Evolutionary conservation across 306 rosid genomes (phyloP).

Genomic region (Pyrus pyrifolia): DNA sequence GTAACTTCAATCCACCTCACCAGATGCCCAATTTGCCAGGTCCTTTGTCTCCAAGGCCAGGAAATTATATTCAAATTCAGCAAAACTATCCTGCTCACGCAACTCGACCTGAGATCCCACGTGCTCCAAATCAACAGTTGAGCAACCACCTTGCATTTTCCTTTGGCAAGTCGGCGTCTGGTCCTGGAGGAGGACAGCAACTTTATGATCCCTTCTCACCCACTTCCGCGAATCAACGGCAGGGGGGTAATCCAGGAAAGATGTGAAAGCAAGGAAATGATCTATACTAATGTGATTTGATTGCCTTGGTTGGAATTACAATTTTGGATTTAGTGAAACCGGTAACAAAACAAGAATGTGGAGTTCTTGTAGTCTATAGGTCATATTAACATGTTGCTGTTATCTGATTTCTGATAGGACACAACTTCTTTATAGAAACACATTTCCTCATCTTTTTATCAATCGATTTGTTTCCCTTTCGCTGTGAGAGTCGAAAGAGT

Average conservation of each 20-base stretch:
- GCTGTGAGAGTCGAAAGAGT: too few relatives aligned
- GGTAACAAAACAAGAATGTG: neutral
- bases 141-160: slow-evolving; percentile 32
- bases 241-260: slow-evolving; percentile 32
- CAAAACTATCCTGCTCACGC: slow-evolving; percentile 39
- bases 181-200: slow-evolving; percentile 67
- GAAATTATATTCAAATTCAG: slow-evolving; percentile 35
- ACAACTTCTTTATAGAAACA: neutral
- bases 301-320: neutral
- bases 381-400: neutral
- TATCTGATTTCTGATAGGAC: neutral
- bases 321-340: neutral
- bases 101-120: slow-evolving; percentile 30
- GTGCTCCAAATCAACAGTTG: slow-evolving; percentile 40
- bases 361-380: neutral
- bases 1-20: slow-evolving; percentile 50
- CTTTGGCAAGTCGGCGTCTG: slow-evolving; percentile 36
- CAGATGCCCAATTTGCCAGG: slow-evolving; percentile 29
- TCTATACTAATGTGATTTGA: neutral
- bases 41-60: slow-evolving; percentile 31
- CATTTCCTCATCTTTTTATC: neutral
- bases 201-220: slow-evolving; percentile 96
- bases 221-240: slow-evolving; percentile 42
- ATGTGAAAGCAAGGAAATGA: slow-evolving; percentile 20
- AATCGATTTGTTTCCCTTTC: too few relatives aligned